These are phyloP conservation scores for Fusarium mundagurra DNA, from an alignment of 2,329 filamentous ascomycete species.

Conservation along the genomic window DNA sequence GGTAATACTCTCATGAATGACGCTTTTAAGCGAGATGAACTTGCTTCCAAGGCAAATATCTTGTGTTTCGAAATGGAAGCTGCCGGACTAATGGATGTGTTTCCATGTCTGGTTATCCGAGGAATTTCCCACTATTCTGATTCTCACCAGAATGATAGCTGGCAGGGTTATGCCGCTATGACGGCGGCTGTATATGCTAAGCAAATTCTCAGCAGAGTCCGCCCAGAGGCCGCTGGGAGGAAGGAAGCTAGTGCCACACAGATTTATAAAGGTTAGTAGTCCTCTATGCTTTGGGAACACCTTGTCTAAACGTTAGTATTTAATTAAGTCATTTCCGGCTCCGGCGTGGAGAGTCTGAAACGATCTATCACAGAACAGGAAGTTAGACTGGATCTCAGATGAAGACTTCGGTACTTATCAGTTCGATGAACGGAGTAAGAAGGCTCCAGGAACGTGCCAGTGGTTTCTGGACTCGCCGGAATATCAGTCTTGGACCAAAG, in stretches of 20 bases:
- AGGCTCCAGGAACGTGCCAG: fast-evolving
- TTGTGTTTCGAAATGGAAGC: background rate
- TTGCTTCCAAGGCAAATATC: background rate
- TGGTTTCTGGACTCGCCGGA: background rate
- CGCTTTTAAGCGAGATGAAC: fast-evolving
- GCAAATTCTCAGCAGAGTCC: fast-evolving
- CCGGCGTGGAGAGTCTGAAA: fast-evolving
- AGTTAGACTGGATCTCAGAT: background rate
- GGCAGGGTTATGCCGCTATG: background rate
- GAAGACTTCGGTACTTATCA: background rate
- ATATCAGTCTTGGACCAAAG: background rate
- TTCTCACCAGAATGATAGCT: background rate
- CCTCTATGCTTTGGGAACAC: fast-evolving
- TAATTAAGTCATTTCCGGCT: background rate
- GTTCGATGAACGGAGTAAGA: background rate
- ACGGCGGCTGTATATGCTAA: background rate
- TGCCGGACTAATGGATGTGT: background rate
- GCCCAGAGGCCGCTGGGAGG: fast-evolving
- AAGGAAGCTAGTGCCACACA: fast-evolving
- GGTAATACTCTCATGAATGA: background rate
- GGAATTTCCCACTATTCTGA: background rate
- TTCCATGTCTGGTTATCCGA: background rate
- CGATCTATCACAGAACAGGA: background rate
- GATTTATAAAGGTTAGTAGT: fast-evolving
- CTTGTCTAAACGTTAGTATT: fast-evolving